Base-by-base conservation (phyloP, 2,329 filamentous ascomycete species). In the Kalmusia sp. region DNA sequence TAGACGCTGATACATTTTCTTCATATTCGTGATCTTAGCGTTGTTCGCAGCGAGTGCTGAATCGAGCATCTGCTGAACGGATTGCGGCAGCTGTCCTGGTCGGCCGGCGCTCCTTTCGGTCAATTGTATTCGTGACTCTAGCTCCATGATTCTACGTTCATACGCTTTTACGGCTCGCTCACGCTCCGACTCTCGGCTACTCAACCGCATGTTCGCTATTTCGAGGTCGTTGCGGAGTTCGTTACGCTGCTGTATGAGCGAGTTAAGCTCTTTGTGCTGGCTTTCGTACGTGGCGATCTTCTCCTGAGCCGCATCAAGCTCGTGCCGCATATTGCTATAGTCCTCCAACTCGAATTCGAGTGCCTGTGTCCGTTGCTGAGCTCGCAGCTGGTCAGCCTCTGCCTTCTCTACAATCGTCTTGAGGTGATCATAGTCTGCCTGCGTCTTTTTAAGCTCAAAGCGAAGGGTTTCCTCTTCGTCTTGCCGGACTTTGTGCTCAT, bases 401-500 rank as follows among this genome's bases (percentile, higher is more conserved):
- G 84, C 85, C 27, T 86, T 84, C 31, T 88, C 85, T 0, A 93
- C 80, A 4, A 91, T 77, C 57, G 82, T 80, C 41, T 84, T 84
- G 15, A 95, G 77, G 52, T 86, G 85, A 15, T 87, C 83, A 35
- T 82, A 82, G 62, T 93, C 88, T 4, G 79, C 77, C 58, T 79
- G 82, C 1, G 82, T 81, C 31, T 77, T 80, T 25, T 83, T 78
- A 2, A 92, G 74, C 52, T 89, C 86, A 14, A 79, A 79, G 30
- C 81, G 80, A 5, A 91, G 72, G 6, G 76, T 71, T 22, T 84
- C 82, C 37, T 84, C 80, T 56, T 89, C 86, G 0, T 73, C 72
- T 22, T 79, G 82, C 79, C 84, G 88, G 56, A 80, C 82, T 73
- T 87, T 90, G 57, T 87, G 86, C 54, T 91, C 88, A 53, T 92